Evolutionary conservation across 106 monocot genomes (phyloP).

Genomic region (Dendrobium huoshanense): DNA sequence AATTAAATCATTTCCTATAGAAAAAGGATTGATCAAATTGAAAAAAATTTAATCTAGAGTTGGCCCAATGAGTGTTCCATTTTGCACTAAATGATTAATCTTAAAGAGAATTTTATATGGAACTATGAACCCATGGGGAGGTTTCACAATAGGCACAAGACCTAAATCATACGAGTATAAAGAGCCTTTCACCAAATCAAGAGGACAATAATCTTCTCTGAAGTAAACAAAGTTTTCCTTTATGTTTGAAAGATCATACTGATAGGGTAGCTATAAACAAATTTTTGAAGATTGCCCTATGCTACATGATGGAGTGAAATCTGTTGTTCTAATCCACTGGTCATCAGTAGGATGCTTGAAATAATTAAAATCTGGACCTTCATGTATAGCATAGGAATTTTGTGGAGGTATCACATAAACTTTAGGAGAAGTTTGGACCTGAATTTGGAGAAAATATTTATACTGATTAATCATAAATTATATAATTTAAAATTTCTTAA

Average conservation of each 20-base stretch:
- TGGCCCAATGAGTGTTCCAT: slow-evolving; percentile 77
- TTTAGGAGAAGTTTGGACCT: slow-evolving; percentile 75
- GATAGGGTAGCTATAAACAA: slow-evolving; percentile 55
- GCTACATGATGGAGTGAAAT: slow-evolving; percentile 57
- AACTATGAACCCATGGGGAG: slow-evolving; percentile 21
- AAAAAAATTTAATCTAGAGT: slow-evolving; percentile 58
- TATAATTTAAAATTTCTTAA: too few relatives aligned
- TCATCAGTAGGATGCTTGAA: slow-evolving; percentile 57
- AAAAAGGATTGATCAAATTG: slow-evolving; percentile 24
- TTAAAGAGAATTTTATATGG: slow-evolving; percentile 73
- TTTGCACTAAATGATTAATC: slow-evolving; percentile 82
- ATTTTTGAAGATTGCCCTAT: slow-evolving; percentile 74
- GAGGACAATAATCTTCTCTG: slow-evolving; percentile 27
- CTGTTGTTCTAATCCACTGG: slow-evolving; percentile 76
- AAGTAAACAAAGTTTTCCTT: slow-evolving; percentile 43
- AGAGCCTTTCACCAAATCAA: slow-evolving; percentile 19
- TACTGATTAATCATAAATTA: too few relatives aligned
- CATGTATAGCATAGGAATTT: slow-evolving; percentile 17
- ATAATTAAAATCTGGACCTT: slow-evolving; percentile 35
- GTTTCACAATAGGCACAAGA: slow-evolving; percentile 68
- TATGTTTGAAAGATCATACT: slow-evolving; percentile 42
- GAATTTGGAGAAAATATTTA: slow-evolving; percentile 13
- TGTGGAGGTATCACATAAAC: slow-evolving; percentile 29
- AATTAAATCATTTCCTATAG: slow-evolving; percentile 27
- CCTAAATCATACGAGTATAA: slow-evolving; percentile 47